These are phyloP conservation scores for Onygena corvina DNA, from an alignment of 2,329 filamentous ascomycete species.

Conservation along the genomic window DNA sequence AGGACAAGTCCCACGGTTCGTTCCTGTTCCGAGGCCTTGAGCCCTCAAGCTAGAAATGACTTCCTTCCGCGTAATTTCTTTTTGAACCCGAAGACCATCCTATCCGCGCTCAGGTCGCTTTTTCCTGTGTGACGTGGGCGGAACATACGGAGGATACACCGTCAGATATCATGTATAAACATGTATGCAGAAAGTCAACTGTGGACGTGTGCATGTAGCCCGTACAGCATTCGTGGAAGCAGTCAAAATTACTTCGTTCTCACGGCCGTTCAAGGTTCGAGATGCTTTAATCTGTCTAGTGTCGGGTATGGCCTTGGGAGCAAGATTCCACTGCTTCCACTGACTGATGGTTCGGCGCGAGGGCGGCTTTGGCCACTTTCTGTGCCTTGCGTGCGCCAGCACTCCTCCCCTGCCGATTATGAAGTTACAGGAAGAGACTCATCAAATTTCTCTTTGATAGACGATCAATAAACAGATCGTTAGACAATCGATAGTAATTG, in stretches of 20 bases:
- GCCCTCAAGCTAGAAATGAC: background rate
- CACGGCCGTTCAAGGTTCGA: background rate
- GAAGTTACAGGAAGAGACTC: background rate
- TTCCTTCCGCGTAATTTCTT: constrained; percentile 5
- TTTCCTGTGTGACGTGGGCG: constrained; percentile 4
- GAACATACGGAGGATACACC: constrained; percentile 3
- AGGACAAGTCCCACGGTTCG: background rate
- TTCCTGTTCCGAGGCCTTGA: constrained; percentile 1
- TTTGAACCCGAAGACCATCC: background rate
- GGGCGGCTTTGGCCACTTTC: background rate
- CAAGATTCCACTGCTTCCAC: background rate
- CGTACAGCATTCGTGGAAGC: constrained; percentile 1
- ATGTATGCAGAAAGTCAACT: background rate
- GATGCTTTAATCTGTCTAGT: background rate
- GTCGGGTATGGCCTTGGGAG: background rate
- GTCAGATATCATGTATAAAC: background rate
- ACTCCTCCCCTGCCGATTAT: background rate
- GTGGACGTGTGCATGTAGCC: background rate
- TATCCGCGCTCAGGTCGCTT: constrained; percentile 3
- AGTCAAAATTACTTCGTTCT: background rate
- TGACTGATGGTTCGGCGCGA: background rate
- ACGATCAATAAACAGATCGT: background rate
- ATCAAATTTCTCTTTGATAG: background rate
- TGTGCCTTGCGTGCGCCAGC: background rate
- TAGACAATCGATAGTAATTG: constrained; percentile 5